Base-by-base conservation (phyloP, 192 early-diverging fungal species). In the Backusella luteola region DNA sequence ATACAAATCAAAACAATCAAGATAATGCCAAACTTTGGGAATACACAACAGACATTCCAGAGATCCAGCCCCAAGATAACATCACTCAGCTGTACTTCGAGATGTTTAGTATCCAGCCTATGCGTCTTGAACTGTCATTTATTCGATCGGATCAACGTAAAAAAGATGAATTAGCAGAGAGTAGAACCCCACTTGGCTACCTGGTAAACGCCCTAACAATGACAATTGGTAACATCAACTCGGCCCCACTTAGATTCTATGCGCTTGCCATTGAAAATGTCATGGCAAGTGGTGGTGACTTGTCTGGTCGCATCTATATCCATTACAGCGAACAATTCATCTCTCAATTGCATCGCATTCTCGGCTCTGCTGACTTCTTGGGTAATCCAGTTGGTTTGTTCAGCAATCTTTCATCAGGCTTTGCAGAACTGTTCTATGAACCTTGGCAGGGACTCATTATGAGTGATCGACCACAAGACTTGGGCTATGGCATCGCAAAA, bases 311-410 rank as follows among this genome's bases (percentile, higher is more conserved):
- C 49, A 92, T 98, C 71, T 87, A 88, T 56, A 89, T 87, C 68
- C 96, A 96, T 80, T 99, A 99, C 68, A 90, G 92, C 36, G 93
- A 96, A 74, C 95, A 98, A 79, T 87, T 94, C 19, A 87, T 98
- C 44, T 95, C 94, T 73, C 97, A 96, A 79, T 79, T 94, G 1
- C 93, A 95, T 82, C 89, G 91, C 79, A 86, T 96, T n/a, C 80
- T 98, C 7, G 98, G 98, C 11, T 96, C 96, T 21, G 97, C 97
- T 17, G 97, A 99, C 76, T 91, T 99, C 75, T 87, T 99, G 67
- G 98, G 98, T 34, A 99, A 99, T 74, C 98, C 98, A 1, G 96
- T 99, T 2, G 97, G 98, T 1, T 81, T 99, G 19, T 99, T 99
- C 84, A 98, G 91, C 84, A 98, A 91, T 75, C 89, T 99, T 66